Percentiles rank a stretch among this genome's conserved stretches.
Evolutionary conservation across 139 green algal species (phyloP).

Genomic region (Chlorokybus atmophyticus): DNA sequence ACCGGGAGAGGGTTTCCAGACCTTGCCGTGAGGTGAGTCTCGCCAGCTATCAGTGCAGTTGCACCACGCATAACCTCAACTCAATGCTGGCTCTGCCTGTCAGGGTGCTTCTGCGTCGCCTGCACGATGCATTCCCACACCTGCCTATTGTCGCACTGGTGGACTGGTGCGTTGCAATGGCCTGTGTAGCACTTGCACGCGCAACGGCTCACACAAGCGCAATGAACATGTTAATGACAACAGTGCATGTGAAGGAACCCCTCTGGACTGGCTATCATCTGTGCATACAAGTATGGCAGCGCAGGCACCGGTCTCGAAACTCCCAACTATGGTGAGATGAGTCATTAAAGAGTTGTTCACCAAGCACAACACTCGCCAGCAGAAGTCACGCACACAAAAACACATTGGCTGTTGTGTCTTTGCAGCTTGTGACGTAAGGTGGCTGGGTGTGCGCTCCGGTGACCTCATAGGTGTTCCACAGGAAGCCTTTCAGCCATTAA

Average conservation of each 20-base stretch:
- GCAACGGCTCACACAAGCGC: not conserved
- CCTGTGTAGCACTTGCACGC: not conserved
- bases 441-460: conserved; percentile 48
- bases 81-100: not conserved
- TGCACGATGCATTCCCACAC: conserved; percentile 6
- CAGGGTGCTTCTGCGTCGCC: conserved; percentile 6
- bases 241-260: conserved; percentile 46
- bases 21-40: conserved; percentile 42
- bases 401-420: too few species aligned
- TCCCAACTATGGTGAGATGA: conserved; percentile 23
- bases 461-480: conserved; percentile 41
- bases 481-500: conserved; percentile 31
- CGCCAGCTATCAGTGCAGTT: not conserved
- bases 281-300: conserved; percentile 58
- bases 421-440: conserved; percentile 44
- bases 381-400: too few species aligned
- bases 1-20: conserved; percentile 73
- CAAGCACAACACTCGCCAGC: too few species aligned
- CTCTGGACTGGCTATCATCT: conserved; percentile 42
- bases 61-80: not conserved
- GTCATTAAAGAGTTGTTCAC: too few species aligned
- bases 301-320: conserved; percentile 48
- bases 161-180: conserved; percentile 43
- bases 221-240: not conserved
- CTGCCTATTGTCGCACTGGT: conserved; percentile 54